Evolutionary conservation across 495 filamentous ascomycete genomes (phyloP), one percentile per base, ranked within the genome.

Genomic region (Apiosordaria backusii): DNA sequence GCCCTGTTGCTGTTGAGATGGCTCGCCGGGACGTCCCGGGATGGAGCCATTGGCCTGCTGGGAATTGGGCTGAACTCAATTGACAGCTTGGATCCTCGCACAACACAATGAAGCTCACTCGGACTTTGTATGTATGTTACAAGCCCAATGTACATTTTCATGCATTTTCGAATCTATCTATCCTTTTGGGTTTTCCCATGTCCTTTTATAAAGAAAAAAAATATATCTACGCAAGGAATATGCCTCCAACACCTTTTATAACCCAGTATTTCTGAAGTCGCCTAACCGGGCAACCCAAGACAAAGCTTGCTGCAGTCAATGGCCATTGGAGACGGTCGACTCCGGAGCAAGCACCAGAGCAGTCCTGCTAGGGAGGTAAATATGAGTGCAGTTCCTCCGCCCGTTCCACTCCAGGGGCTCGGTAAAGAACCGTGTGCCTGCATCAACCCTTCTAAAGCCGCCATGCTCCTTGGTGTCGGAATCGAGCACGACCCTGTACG

Each of bases 351-450:
- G 61, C 27, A 78, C 93, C 73, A 97, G 77, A 29, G 92, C 95
- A 62, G 91, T 92, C 67, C 95, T 83, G 26, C 85, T 86, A 26
- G 95, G 95, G 62, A 97, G 85, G 76, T 99, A 99, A 27, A 97
- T 87, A 78, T 98, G 95, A 50, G 91, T 84, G 75, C 91, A 97
- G 76, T 99, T 99, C 77, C 81, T 85, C 67, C 95, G 78, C 1
- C 84, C 88, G 76, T 98, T 97, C 95, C 96, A 98, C 71, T 80
- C 81, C 72, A 97, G 82, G 45, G 92, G 85, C 50, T 92, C 96
- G 2, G 94, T 98, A 72, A 96, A 97, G 84, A 93, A 98, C 54
- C 90, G 79, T 15, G 92, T 93, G 18, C 80, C 83, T 65, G 89
- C 87, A 55, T 90, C 87, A 55, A 97, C 87, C 19, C 93, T 83